Evolutionary conservation across 208 protist species (phyloP).

Genomic region (Trypanosoma platydactyli): DNA sequence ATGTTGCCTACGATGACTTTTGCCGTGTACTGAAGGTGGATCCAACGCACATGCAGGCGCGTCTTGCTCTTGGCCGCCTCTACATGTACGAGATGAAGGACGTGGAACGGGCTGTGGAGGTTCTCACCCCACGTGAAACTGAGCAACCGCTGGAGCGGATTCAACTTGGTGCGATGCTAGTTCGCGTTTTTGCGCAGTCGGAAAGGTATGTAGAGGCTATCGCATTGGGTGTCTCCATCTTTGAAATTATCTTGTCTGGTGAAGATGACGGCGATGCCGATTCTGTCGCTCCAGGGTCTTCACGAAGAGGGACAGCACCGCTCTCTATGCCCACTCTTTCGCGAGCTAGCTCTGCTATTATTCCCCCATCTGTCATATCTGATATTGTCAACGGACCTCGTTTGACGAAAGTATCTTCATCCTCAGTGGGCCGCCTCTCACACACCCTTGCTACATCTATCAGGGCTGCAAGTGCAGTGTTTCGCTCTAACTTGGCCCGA

Average conservation of each 20-base stretch:
- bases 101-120: conserved; percentile 42
- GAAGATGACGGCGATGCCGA: conserved; percentile 82
- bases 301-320: conserved; percentile 33
- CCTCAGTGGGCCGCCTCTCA: conserved; percentile 36
- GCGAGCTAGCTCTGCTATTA: conserved; percentile 82
- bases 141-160: conserved; percentile 80
- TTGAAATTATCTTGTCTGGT: conserved; percentile 75
- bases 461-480: conserved; percentile 59
- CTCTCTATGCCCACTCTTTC: conserved; percentile 79
- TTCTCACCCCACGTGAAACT: conserved; percentile 57
- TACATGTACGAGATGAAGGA: conserved; percentile 70
- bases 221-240: conserved; percentile 80
- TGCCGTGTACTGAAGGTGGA: conserved; percentile 55
- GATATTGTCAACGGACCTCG: conserved; percentile 40
- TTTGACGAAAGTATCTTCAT: conserved; percentile 19
- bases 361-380: conserved; percentile 63
- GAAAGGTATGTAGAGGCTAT: conserved; percentile 78
- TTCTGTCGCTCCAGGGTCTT: conserved; percentile 69
- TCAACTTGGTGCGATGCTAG: conserved; percentile 78
- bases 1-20: conserved; percentile 29
- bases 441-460: conserved; percentile 81
- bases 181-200: conserved; percentile 60
- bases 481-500: conserved; percentile 55
- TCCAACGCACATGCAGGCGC: conserved; percentile 60
- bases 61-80: conserved; percentile 71